phyloP scores from a whole-genome alignment of 1,139 yeast genomes.

The Candida labiduridarum region DNA sequence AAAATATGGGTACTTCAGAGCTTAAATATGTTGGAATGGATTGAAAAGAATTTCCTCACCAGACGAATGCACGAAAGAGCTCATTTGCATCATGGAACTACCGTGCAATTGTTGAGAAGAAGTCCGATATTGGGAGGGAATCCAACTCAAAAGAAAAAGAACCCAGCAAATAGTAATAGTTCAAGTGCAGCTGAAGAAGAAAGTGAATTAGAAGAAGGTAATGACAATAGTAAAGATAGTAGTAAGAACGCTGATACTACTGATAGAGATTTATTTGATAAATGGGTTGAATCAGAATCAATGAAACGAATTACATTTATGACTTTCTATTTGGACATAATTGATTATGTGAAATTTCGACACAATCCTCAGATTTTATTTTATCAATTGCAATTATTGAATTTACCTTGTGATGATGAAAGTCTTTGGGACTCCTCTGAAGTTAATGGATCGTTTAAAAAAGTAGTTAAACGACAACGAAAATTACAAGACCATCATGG shows the following conservation, averaged over 20 bases:
- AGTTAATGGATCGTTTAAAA: conserved; percentile 42
- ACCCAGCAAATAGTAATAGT: conserved; percentile 21
- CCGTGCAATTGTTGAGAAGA: conserved; percentile 70
- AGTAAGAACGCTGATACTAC: conserved; percentile 17
- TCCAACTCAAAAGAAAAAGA: conserved; percentile 38
- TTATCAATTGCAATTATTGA: conserved; percentile 69
- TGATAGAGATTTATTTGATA: conserved; percentile 36
- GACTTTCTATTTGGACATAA: conserved; percentile 78
- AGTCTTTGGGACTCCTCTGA: conserved; percentile 63
- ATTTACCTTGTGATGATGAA: conserved; percentile 76
- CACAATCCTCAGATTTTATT: conserved; percentile 71
- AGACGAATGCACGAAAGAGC: conserved; percentile 72
- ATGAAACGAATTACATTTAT: conserved; percentile 77
- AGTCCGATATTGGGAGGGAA: conserved; percentile 76
- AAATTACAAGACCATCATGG: conserved; percentile 22
- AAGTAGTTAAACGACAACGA: conserved; percentile 41
- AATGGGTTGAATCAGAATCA: conserved; percentile 79
- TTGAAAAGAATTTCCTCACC: conserved; percentile 64
- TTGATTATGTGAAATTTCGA: conserved; percentile 80
- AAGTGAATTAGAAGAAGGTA: conserved; percentile 10
- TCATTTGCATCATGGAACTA: conserved; percentile 75
- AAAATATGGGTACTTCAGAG: conserved; percentile 70
- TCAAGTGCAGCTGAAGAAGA: conserved; percentile 37
- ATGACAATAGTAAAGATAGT: conserved; percentile 14
- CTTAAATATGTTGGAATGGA: conserved; percentile 61